Evolutionary conservation across 352 stramenopile genomes (phyloP).

Genomic region (Phytophthora megakarya): DNA sequence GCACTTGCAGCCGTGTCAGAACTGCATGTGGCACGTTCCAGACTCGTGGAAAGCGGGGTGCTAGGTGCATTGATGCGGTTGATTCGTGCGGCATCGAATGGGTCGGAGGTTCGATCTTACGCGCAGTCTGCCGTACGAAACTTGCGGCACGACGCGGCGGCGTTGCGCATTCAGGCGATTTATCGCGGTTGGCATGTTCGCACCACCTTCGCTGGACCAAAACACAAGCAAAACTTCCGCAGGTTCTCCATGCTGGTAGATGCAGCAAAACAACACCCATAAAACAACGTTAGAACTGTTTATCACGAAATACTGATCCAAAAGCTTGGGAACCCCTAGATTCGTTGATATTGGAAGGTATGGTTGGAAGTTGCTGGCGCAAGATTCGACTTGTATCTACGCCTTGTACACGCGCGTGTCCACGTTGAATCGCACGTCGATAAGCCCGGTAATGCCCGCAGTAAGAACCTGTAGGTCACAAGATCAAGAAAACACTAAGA

Average conservation of each 20-base stretch:
- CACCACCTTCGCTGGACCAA: conserved; percentile 22
- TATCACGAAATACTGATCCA: no score
- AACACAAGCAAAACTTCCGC: conserved; percentile 28
- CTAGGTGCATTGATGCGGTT: conserved; percentile 62
- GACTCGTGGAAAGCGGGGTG: conserved; percentile 66
- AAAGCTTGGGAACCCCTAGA: neutral
- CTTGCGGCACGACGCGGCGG: conserved; percentile 71
- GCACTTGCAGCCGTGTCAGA: conserved; percentile 67
- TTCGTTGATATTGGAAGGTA: no score
- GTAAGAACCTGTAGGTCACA: conserved; percentile 50
- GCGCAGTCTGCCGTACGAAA: conserved; percentile 60
- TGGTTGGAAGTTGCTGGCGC: no score
- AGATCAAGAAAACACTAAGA: conserved; percentile 5
- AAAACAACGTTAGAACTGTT: conserved; percentile 28
- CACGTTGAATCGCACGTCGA: conserved; percentile 73
- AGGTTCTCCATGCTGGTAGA: conserved; percentile 33
- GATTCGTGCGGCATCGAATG: conserved; percentile 49
- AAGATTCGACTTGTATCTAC: neutral
- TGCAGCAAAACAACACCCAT: conserved; percentile 14
- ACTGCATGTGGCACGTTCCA: conserved; percentile 58
- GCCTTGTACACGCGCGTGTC: conserved; percentile 60
- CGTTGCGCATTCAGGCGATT: conserved; percentile 73
- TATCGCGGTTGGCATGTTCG: conserved; percentile 70
- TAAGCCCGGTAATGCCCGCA: conserved; percentile 70
- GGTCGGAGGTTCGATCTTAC: conserved; percentile 42